Evolutionary conservation across 768 basidiomycete species (phyloP).

Genomic region (Tephrocybe rancida): DNA sequence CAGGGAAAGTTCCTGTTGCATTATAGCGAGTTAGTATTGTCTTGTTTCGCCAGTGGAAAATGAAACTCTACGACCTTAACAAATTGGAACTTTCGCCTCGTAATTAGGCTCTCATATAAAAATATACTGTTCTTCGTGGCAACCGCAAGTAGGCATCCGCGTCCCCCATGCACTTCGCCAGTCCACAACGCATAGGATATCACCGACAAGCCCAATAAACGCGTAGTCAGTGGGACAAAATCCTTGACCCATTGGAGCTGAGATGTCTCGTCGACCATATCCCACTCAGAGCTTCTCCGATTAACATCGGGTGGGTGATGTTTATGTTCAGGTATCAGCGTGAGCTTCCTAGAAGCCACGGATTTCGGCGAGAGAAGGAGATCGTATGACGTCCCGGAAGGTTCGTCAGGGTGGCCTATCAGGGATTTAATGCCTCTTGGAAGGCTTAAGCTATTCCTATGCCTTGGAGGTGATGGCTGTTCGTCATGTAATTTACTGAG

Average conservation of each 20-base stretch:
- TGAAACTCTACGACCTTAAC: conserved; percentile 58
- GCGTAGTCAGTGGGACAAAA: conserved; percentile 73
- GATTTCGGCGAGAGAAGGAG: neutral
- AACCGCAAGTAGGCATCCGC: conserved; percentile 69
- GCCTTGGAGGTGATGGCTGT: conserved; percentile 48
- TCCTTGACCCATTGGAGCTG: conserved; percentile 59
- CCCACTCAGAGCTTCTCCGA: conserved; percentile 56
- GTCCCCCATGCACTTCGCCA: conserved; percentile 45
- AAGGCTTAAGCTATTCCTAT: conserved; percentile 59
- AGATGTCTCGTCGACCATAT: conserved; percentile 70
- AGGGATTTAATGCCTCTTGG: conserved; percentile 66
- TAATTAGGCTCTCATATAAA: conserved; percentile 79
- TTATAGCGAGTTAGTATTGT: neutral
- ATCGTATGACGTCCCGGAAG: conserved; percentile 36
- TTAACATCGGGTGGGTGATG: conserved; percentile 30
- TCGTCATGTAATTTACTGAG: conserved; percentile 51
- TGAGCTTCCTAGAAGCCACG: neutral
- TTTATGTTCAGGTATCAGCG: conserved; percentile 6
- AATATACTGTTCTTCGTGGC: conserved; percentile 73
- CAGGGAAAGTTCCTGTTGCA: conserved; percentile 75
- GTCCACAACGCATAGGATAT: conserved; percentile 70
- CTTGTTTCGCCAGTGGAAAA: conserved; percentile 1
- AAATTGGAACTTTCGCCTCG: conserved; percentile 81
- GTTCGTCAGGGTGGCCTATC: conserved; percentile 32
- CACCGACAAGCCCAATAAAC: conserved; percentile 58